Base-by-base conservation (phyloP, 441 rosid genomes). In the Bocquillonia castaneifolia region DNA sequence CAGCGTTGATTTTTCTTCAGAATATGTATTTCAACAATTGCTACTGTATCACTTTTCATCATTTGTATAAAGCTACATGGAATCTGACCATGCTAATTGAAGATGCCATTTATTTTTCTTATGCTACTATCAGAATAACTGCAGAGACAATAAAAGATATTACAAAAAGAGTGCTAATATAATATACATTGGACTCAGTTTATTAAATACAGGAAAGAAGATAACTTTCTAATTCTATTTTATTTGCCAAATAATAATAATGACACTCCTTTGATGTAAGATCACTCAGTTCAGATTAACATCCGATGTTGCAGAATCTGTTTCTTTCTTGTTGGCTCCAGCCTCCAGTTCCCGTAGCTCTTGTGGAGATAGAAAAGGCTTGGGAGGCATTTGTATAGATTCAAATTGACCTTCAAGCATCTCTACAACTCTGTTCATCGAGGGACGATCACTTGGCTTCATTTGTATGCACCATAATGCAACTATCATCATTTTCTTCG, bases 361-460 rank as follows among this genome's bases (percentile, higher is more conserved):
- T 0, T 64, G 42, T 7, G 63, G 44, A 67, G 6, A 44, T 7
- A 44, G 42, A 60, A 44, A 26, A 61, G 52, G 73, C 50, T 40
- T 69, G 0, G 73, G 73, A 51, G 67, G 73, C 12, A 69, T 17
- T 15, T 52, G 12, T 1, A 69, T 6, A 28, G 10, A 10, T 39
- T 61, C 59, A 13, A 69, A 20, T 2, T 62, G 53, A 25, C 61
- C 61, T 53, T 50, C 60, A 13, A 61, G 61, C 73, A 69, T 69
- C 54, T 61, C 61, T 4, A 60, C 53, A 32, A 68, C 64, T 59
- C 36, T 45, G 23, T 6, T 45, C 72, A 68, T 47, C 0, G 64
- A 23, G 25, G 73, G 73, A 61, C 62, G 73, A 52, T 61, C 31
- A 9, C 6, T 2, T 6, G 73, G 65, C 31, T 53, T 69, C 73